Evolutionary conservation across 345 rosid genomes (phyloP).

Genomic region (Anacardium occidentale): DNA sequence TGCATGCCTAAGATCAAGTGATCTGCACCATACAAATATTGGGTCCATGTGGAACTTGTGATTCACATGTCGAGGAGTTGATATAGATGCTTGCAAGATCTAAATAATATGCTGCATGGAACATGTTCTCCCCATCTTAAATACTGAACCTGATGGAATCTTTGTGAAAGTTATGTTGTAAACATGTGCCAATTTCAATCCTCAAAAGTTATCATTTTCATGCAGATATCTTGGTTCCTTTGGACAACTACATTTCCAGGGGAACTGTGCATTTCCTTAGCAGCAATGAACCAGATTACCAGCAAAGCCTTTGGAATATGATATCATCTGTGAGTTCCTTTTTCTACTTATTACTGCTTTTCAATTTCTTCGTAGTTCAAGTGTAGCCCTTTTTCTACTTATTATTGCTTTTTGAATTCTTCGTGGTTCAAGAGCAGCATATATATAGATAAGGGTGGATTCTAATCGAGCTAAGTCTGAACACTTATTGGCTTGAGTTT

Average conservation of each 20-base stretch:
- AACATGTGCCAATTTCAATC: constrained; percentile 3
- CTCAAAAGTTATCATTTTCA: constrained; percentile 12
- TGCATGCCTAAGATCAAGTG: neutral
- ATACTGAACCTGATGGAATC: neutral
- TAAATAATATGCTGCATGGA: neutral
- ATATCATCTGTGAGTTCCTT: constrained; percentile 76
- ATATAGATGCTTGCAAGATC: neutral
- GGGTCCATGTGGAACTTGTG: neutral
- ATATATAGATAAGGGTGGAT: too few species aligned
- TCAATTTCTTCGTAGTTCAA: neutral
- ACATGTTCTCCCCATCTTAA: neutral
- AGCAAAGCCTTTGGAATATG: constrained; percentile 92
- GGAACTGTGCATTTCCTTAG: constrained; percentile 86
- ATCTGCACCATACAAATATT: neutral
- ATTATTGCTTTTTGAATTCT: too few species aligned
- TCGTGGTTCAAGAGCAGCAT: too few species aligned
- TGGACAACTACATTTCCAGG: constrained; percentile 96
- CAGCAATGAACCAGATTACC: constrained; percentile 93
- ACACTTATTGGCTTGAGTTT: too few species aligned
- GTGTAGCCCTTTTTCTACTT: too few species aligned
- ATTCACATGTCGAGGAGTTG: neutral
- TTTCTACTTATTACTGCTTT: neutral
- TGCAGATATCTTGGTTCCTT: constrained; percentile 92
- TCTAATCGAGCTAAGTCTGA: too few species aligned
- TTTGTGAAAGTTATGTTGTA: neutral